Percentiles rank a stretch among this genome's conserved stretches.
phyloP scores from a whole-genome alignment of 1,284 basidiomycete genomes.

The Schizophyllum amplum region DNA sequence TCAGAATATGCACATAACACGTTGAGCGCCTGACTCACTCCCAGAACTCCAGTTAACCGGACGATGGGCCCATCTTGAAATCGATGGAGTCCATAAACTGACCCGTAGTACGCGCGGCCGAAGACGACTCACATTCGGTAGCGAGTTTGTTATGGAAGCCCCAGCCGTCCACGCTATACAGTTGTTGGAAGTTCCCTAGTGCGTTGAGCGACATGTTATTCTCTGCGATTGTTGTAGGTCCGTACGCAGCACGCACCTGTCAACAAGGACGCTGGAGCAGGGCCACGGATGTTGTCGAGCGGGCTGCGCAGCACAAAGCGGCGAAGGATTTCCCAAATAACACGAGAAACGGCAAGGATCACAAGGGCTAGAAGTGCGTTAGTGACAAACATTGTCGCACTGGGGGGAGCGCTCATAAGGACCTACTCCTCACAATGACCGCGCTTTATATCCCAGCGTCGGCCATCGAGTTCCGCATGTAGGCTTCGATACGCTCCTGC shows the following conservation, averaged over 20 bases:
- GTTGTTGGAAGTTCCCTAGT: background rate
- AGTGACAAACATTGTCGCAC: background rate
- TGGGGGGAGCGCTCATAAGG: too few relatives aligned
- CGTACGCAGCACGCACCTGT: background rate
- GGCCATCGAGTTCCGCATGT: too few relatives aligned
- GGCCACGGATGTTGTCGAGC: background rate
- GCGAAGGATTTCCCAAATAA: background rate
- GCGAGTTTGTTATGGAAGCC: background rate
- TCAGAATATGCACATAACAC: background rate
- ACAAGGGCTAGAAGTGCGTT: background rate
- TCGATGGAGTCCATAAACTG: background rate
- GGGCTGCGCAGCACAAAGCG: background rate
- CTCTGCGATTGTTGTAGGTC: background rate
- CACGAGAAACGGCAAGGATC: background rate
- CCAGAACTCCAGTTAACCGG: background rate
- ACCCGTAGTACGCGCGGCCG: background rate
- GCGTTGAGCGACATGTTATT: background rate
- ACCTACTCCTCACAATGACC: too few relatives aligned
- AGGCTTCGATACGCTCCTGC: too few relatives aligned
- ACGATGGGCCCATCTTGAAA: background rate
- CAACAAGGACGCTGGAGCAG: background rate
- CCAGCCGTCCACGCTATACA: background rate
- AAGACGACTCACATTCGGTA: background rate
- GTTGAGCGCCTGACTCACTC: background rate
- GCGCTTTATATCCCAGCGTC: too few relatives aligned